Percentiles rank a stretch among this genome's conserved stretches.
Evolutionary conservation across 345 rosid species (phyloP).

Genomic region (Salix viminalis): DNA sequence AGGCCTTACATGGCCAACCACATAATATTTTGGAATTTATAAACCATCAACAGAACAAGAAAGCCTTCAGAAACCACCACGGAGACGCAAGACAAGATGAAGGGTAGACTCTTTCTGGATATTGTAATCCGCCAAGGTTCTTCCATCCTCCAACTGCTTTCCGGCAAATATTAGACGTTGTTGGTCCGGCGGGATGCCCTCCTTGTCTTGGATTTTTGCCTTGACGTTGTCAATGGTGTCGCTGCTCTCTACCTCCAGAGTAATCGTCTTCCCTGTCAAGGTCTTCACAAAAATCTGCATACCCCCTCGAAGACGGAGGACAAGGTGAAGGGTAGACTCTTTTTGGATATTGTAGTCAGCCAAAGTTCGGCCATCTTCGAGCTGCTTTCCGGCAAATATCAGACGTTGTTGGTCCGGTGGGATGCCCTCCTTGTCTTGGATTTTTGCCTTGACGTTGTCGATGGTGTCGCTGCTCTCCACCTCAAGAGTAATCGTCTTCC

Average conservation of each 20-base stretch:
- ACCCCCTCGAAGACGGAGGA: slow-evolving; percentile 16
- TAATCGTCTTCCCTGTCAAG: slow-evolving; percentile 20
- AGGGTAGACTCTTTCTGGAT: slow-evolving; percentile 19
- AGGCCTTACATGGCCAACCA: background rate
- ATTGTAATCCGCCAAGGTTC: slow-evolving; percentile 22
- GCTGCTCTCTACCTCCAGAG: slow-evolving; percentile 22
- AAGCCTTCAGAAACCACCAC: slow-evolving; percentile 11
- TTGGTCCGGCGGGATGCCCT: slow-evolving; percentile 24
- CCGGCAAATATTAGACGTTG: slow-evolving; percentile 23
- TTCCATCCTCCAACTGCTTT: slow-evolving; percentile 22
- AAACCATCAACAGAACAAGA: background rate
- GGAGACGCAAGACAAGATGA: slow-evolving; percentile 26
- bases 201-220: slow-evolving; percentile 26
- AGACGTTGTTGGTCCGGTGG: slow-evolving; percentile 23
- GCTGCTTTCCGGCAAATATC: slow-evolving; percentile 24
- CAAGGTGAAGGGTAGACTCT: slow-evolving; percentile 22
- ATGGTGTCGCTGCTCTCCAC: slow-evolving; percentile 27
- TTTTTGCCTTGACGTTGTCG: slow-evolving; percentile 22
- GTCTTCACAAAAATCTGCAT: slow-evolving; percentile 27
- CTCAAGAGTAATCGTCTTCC: slow-evolving; percentile 15
- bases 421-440: slow-evolving; percentile 25
- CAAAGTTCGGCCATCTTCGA: slow-evolving; percentile 21
- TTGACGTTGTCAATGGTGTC: slow-evolving; percentile 23
- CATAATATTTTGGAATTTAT: background rate
- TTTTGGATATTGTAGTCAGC: slow-evolving; percentile 25